These are phyloP conservation scores for Melaleuca alternifolia DNA, from an alignment of 345 rosid species.

Conservation along the genomic window DNA sequence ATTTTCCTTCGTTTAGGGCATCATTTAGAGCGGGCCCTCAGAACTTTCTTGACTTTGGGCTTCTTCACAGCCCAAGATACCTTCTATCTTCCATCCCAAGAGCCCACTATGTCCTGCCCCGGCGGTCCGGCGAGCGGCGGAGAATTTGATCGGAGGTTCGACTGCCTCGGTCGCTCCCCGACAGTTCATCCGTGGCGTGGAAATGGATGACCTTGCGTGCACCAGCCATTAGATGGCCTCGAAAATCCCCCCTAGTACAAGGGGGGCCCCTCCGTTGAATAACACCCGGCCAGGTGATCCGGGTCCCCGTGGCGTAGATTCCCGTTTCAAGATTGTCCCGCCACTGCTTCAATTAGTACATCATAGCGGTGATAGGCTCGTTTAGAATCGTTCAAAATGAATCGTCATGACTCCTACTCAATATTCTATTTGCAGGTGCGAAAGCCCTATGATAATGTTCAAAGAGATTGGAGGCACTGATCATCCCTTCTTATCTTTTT, in stretches of 20 bases:
- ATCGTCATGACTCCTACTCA: accelerated
- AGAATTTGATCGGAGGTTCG: not conserved
- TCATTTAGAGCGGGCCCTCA: not conserved
- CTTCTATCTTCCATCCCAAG: not conserved
- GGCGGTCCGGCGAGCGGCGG: not conserved
- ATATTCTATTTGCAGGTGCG: accelerated
- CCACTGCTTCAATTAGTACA: accelerated
- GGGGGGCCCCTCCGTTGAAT: too few species aligned
- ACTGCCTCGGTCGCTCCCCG: not conserved
- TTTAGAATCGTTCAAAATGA: too few species aligned
- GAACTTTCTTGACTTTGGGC: not conserved
- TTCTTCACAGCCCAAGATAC: not conserved
- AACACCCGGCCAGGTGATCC: too few species aligned
- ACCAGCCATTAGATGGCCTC: too few species aligned
- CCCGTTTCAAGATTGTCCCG: not conserved
- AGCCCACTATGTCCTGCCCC: not conserved
- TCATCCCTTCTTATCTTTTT: not conserved
- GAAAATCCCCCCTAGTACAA: too few species aligned
- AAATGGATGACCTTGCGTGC: too few species aligned
- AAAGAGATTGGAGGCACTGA: accelerated
- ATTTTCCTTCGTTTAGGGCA: not conserved
- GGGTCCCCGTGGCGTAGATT: too few species aligned
- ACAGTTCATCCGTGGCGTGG: too few species aligned
- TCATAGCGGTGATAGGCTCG: accelerated
- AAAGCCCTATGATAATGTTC: accelerated